phyloP scores from a whole-genome alignment of 495 filamentous ascomycete species.

The Penicillium manginii region DNA sequence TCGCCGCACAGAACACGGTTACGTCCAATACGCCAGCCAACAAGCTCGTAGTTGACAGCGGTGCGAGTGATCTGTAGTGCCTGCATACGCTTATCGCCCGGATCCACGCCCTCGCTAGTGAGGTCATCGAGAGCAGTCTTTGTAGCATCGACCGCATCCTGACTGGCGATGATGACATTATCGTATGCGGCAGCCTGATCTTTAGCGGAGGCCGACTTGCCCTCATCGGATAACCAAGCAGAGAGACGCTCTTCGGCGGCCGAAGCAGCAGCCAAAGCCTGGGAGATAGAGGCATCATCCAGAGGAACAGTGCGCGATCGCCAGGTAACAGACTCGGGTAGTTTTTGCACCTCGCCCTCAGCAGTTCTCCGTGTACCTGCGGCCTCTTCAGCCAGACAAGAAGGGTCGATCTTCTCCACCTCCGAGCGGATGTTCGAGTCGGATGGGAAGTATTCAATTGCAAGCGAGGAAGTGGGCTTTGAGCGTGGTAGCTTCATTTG shows the following conservation, averaged over 20 bases:
- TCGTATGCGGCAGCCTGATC: constrained; percentile 84
- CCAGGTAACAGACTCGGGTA: constrained; percentile 84
- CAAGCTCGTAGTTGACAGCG: constrained; percentile 87
- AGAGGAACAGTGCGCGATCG: constrained; percentile 83
- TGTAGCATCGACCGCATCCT: constrained; percentile 92
- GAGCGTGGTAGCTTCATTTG: constrained; percentile 84
- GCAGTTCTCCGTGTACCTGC: constrained; percentile 58
- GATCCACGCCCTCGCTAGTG: constrained; percentile 76
- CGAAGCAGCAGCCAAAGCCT: constrained; percentile 64
- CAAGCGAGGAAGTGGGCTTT: constrained; percentile 74
- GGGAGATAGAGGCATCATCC: constrained; percentile 89
- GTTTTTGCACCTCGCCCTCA: constrained; percentile 54
- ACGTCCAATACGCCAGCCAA: constrained; percentile 92
- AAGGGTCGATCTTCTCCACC: constrained; percentile 74
- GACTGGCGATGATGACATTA: constrained; percentile 83
- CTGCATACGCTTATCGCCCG: constrained; percentile 87
- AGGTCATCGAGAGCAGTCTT: constrained; percentile 93
- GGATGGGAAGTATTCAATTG: constrained; percentile 71
- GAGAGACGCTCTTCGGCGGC: constrained; percentile 57
- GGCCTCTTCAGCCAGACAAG: constrained; percentile 65
- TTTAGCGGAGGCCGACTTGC: constrained; percentile 47
- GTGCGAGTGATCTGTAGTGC: constrained; percentile 90
- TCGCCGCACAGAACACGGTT: constrained; percentile 85
- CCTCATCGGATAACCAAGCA: constrained; percentile 43
- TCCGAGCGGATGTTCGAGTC: constrained; percentile 63